Percentiles rank a stretch among this genome's conserved stretches.
Evolutionary conservation across 2,329 filamentous ascomycete species (phyloP).

Genomic region (Daldinia sp.): DNA sequence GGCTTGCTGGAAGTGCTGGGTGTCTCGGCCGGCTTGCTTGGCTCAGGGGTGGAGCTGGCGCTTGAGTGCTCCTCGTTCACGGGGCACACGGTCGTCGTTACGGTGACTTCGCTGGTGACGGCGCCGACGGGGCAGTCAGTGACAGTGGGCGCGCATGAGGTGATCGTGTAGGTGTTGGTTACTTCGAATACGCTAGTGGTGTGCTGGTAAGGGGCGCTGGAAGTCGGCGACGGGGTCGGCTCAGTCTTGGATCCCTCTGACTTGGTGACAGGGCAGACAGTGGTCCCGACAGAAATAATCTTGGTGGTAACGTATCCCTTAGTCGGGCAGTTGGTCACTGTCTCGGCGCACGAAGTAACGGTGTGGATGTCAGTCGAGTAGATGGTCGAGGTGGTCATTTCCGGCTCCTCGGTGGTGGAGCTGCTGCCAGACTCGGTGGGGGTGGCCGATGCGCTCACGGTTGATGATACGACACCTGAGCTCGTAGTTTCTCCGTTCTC

Average conservation of each 20-base stretch:
- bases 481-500: not conserved
- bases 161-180: constrained; percentile 52
- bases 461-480: not conserved
- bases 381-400: constrained; percentile 51
- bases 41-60: constrained; percentile 24
- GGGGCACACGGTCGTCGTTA: constrained; percentile 53
- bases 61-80: constrained; percentile 30
- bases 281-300: constrained; percentile 45
- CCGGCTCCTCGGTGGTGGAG: constrained; percentile 9
- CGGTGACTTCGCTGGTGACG: constrained; percentile 49
- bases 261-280: constrained; percentile 40
- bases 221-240: constrained; percentile 30
- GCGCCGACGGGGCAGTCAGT: constrained; percentile 49
- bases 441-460: constrained; percentile 25
- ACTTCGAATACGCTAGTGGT: constrained; percentile 49
- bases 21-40: constrained; percentile 14
- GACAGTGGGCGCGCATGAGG: constrained; percentile 48
- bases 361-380: constrained; percentile 48
- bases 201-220: constrained; percentile 21
- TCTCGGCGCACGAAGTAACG: constrained; percentile 40
- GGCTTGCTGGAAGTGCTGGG: constrained; percentile 10
- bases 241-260: constrained; percentile 14
- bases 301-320: constrained; percentile 45
- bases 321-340: constrained; percentile 41
- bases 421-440: constrained; percentile 21